phyloP scores from a whole-genome alignment of 495 filamentous ascomycete genomes.

The Sphaerosporella brunnea region DNA sequence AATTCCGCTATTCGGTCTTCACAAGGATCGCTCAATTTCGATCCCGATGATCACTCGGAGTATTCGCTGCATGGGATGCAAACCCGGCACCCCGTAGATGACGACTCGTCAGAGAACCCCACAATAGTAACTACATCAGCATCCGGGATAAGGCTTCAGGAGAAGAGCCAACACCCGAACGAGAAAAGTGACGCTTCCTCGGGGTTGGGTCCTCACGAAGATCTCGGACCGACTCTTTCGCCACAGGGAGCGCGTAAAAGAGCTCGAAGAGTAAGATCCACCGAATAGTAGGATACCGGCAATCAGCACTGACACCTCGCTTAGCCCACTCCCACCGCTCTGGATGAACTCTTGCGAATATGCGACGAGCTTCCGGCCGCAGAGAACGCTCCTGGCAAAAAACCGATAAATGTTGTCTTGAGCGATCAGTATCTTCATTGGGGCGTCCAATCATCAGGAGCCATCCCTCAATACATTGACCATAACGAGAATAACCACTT shows the following conservation, averaged over 20 bases:
- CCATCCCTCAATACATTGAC: neutral
- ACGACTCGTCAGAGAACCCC: neutral
- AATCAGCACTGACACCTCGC: neutral
- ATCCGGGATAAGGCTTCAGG: neutral
- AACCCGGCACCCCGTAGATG: neutral
- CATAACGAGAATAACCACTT: neutral
- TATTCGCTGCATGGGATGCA: conserved; percentile 15
- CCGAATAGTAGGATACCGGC: neutral
- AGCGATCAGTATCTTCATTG: neutral
- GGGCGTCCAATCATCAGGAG: neutral
- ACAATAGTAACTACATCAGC: neutral
- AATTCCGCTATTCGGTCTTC: neutral
- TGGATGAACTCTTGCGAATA: neutral
- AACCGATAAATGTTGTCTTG: neutral
- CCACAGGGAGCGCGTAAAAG: neutral
- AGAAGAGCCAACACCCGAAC: neutral
- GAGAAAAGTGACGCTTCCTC: neutral
- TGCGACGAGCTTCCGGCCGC: neutral
- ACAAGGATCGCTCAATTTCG: neutral
- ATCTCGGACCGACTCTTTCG: no score
- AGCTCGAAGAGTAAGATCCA: neutral
- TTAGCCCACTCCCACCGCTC: neutral
- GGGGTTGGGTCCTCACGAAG: no score
- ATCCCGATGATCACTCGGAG: conserved; percentile 11
- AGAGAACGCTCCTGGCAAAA: neutral